phyloP scores from a whole-genome alignment of 2,329 filamentous ascomycete species.

The Arachnomyces sp. region DNA sequence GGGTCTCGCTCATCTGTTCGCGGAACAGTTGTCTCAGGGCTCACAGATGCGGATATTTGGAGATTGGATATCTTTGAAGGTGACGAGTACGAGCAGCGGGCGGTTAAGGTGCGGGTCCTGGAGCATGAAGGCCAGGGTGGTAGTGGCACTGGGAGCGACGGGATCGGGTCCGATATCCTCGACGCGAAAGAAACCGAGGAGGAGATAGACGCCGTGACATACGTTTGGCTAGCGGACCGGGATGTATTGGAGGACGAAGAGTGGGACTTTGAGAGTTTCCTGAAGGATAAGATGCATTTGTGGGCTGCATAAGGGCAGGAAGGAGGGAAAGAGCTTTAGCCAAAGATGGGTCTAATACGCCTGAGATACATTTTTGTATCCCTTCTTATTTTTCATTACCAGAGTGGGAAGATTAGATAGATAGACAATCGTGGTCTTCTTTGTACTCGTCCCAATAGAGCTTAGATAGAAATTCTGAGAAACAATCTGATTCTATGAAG shows the following conservation, averaged over 20 bases:
- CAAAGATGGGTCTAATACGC: no score
- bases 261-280: conserved; percentile 85
- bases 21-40: conserved; percentile 67
- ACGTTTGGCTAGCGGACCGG: conserved; percentile 52
- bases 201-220: conserved; percentile 51
- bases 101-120: conserved; percentile 41
- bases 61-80: conserved; percentile 82
- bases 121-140: conserved; percentile 25
- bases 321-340: conserved; percentile 37
- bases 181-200: conserved; percentile 33
- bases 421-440: no score
- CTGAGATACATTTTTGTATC: no score
- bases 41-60: conserved; percentile 68
- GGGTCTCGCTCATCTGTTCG: conserved; percentile 52
- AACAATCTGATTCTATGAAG: no score
- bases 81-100: conserved; percentile 54
- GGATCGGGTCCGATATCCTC: conserved; percentile 41
- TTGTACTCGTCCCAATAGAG: no score
- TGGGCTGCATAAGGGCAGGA: conserved; percentile 43
- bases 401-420: no score
- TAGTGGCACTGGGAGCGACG: conserved; percentile 15
- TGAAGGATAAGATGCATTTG: conserved; percentile 60
- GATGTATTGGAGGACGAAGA: conserved; percentile 59
- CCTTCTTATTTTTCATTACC: no score
- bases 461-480: no score